These are phyloP conservation scores for Kwoniella europaea DNA, from an alignment of 768 basidiomycete genomes.

Conservation along the genomic window DNA sequence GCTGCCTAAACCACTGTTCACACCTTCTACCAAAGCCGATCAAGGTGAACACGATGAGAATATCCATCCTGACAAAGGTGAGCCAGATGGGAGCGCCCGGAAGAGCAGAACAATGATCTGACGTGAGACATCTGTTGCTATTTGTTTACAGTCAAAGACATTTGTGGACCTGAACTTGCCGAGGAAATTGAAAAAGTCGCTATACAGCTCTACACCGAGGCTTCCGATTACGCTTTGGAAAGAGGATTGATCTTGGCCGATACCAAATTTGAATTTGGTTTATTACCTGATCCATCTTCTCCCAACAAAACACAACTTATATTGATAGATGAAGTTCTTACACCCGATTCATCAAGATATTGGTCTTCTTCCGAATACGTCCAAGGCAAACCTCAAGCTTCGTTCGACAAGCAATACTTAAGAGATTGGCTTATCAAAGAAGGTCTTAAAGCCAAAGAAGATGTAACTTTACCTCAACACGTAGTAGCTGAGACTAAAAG, in stretches of 20 bases:
- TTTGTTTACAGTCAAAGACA: conserved; percentile 56
- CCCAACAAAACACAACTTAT: conserved; percentile 63
- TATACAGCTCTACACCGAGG: conserved; percentile 62
- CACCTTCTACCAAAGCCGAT: conserved; percentile 96
- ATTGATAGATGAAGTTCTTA: conserved; percentile 94
- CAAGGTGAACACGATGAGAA: conserved; percentile 95
- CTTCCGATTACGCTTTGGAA: conserved; percentile 72
- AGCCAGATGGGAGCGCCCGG: conserved; percentile 15
- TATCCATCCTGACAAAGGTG: conserved; percentile 80
- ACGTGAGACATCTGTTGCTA: neutral
- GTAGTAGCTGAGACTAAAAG: conserved; percentile 77
- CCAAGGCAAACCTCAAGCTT: conserved; percentile 76
- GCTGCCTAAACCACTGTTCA: conserved; percentile 82
- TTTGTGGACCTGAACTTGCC: conserved; percentile 57
- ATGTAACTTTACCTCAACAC: conserved; percentile 76
- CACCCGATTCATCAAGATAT: conserved; percentile 95
- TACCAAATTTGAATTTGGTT: conserved; percentile 98
- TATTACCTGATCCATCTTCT: conserved; percentile 62
- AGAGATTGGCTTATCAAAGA: conserved; percentile 85
- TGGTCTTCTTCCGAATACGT: conserved; percentile 81
- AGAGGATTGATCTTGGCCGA: conserved; percentile 92
- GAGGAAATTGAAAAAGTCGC: conserved; percentile 55
- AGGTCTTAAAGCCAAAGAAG: conserved; percentile 67
- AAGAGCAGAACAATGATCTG: too few species aligned
- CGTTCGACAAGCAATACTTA: conserved; percentile 96